Conservation (phyloP, 2,329 filamentous ascomycete genomes). For the Alternaria solani region DNA sequence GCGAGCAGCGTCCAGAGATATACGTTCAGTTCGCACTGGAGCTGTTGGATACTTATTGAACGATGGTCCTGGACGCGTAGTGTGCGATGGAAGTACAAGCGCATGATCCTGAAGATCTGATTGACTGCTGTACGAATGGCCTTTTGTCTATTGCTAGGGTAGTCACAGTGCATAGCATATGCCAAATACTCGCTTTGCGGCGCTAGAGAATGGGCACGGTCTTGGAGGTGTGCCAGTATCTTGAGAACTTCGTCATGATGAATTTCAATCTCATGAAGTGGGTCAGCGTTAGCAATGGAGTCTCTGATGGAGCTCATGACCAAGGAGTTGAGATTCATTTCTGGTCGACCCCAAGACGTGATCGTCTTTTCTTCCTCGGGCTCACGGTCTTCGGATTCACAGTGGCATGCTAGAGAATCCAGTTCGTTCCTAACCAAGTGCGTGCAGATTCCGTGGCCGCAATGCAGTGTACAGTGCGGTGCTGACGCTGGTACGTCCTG, state of each 20-base stretch:
- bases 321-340: neutral
- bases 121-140: neutral
- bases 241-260: neutral
- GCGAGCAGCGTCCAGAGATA: conserved; percentile 12
- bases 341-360: neutral
- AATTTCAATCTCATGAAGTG: neutral
- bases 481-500: neutral
- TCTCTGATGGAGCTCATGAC: neutral
- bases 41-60: neutral
- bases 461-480: conserved; percentile 1
- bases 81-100: conserved; percentile 14
- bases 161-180: neutral
- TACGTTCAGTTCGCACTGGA: conserved; percentile 2
- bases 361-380: neutral
- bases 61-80: neutral
- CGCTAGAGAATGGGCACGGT: neutral
- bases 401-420: neutral
- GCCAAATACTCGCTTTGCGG: neutral
- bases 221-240: neutral
- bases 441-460: neutral
- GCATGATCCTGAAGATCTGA: conserved; percentile 3
- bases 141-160: neutral
- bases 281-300: too few species aligned
- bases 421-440: neutral
- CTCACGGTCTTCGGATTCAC: neutral